phyloP scores from a whole-genome alignment of 306 rosid genomes.

The Gastrolobium bilobum region DNA sequence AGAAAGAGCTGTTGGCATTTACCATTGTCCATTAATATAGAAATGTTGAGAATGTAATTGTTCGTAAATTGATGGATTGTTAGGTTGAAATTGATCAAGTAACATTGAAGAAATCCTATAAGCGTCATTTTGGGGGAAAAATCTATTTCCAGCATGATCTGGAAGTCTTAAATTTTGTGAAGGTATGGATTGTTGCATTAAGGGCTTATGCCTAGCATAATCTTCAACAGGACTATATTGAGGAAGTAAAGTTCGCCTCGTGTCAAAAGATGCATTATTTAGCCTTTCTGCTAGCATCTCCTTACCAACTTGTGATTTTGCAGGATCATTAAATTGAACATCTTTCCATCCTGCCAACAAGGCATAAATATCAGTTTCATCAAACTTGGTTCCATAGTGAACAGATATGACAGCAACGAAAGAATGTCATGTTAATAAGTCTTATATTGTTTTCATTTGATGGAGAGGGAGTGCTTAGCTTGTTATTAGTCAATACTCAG shows the following conservation, averaged over 20 bases:
- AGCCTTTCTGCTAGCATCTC: constrained; percentile 46
- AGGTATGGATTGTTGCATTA: constrained; percentile 42
- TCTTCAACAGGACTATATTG: constrained; percentile 50
- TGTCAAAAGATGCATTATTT: constrained; percentile 51
- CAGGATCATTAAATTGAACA: constrained; percentile 45
- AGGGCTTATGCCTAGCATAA: constrained; percentile 49
- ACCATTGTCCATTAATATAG: constrained; percentile 46
- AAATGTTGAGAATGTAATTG: constrained; percentile 56
- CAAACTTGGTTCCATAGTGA: constrained; percentile 12
- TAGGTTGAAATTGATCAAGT: constrained; percentile 57
- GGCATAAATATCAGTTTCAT: constrained; percentile 42
- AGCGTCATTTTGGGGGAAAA: constrained; percentile 51
- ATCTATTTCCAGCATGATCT: constrained; percentile 43
- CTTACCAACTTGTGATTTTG: constrained; percentile 42
- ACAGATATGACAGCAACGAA: background rate
- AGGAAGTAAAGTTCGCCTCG: constrained; percentile 44
- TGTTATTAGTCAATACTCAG: constrained; percentile 48
- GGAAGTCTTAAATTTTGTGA: constrained; percentile 41
- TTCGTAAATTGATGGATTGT: constrained; percentile 50
- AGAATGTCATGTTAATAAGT: constrained; percentile 19
- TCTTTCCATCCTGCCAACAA: constrained; percentile 43
- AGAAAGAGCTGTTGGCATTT: no score
- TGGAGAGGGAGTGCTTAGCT: constrained; percentile 6
- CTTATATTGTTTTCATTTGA: background rate
- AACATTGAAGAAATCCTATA: constrained; percentile 51